Conservation (phyloP, 768 basidiomycete species). For the Gelatoporia subvermispora region DNA sequence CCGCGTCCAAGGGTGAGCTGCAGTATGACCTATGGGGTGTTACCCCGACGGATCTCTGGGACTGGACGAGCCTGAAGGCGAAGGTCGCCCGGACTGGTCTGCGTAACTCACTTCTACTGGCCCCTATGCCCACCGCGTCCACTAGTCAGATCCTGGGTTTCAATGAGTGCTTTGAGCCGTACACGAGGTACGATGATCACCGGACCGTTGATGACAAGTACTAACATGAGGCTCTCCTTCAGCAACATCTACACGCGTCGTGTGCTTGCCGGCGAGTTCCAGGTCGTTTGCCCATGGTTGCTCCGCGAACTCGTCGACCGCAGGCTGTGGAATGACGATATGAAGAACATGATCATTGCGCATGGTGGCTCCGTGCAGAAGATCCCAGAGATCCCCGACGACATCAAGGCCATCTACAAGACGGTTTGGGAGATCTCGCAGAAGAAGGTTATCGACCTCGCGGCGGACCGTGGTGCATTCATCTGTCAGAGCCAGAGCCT, state of each 20-base stretch:
- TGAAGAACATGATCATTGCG: constrained; percentile 99
- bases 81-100: constrained; percentile 79
- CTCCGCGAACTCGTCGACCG: constrained; percentile 96
- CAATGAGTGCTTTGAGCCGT: constrained; percentile 99
- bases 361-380: constrained; percentile 87
- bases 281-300: constrained; percentile 98
- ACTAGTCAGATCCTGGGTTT: constrained; percentile 97
- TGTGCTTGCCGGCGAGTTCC: constrained; percentile 99
- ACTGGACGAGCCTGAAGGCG: constrained; percentile 85
- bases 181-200: constrained; percentile 71
- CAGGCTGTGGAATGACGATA: constrained; percentile 94
- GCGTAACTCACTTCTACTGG: constrained; percentile 83
- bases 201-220: not conserved
- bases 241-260: constrained; percentile 99
- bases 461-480: constrained; percentile 98
- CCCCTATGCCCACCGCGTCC: constrained; percentile 99
- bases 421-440: constrained; percentile 99
- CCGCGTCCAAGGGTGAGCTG: constrained; percentile 81
- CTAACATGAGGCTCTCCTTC: constrained; percentile 4
- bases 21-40: constrained; percentile 97
- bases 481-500: constrained; percentile 95
- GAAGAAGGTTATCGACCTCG: constrained; percentile 96
- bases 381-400: constrained; percentile 82
- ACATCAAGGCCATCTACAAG: constrained; percentile 98
- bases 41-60: constrained; percentile 85